A percentile compares a stretch with the other conserved stretches of the same genome.
These are phyloP conservation scores for Phytophthora sp. DNA, from an alignment of 352 stramenopile genomes.

Conservation along the genomic window DNA sequence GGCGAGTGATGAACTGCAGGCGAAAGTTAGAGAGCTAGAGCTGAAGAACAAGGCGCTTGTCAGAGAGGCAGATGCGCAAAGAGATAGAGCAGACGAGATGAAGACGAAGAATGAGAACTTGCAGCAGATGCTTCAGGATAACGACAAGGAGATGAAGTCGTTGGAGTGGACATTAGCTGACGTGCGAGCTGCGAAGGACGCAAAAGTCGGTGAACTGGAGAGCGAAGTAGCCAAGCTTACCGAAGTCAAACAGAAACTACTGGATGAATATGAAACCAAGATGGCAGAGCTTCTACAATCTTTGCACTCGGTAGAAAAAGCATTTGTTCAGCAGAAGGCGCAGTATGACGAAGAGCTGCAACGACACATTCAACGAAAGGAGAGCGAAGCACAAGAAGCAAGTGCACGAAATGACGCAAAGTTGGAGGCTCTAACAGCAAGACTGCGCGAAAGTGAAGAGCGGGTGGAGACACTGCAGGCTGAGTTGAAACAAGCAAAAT, in stretches of 20 bases:
- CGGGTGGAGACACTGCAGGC: slow-evolving; percentile 50
- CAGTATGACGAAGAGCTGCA: slow-evolving; percentile 79
- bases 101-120: slow-evolving; percentile 77
- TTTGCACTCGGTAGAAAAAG: slow-evolving; percentile 81
- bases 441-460: slow-evolving; percentile 61
- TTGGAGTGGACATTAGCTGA: slow-evolving; percentile 79
- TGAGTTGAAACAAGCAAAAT: slow-evolving; percentile 67
- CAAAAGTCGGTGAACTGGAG: slow-evolving; percentile 73
- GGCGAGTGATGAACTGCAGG: slow-evolving; percentile 46
- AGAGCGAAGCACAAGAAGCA: slow-evolving; percentile 42
- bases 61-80: slow-evolving; percentile 49
- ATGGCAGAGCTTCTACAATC: slow-evolving; percentile 86
- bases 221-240: slow-evolving; percentile 57
- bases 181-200: slow-evolving; percentile 56
- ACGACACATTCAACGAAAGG: slow-evolving; percentile 49
- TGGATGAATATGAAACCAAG: slow-evolving; percentile 88
- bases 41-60: slow-evolving; percentile 55
- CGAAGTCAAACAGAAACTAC: slow-evolving; percentile 74
- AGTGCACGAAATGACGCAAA: slow-evolving; percentile 42
- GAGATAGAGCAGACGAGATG: slow-evolving; percentile 55
- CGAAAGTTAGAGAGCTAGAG: slow-evolving; percentile 61
- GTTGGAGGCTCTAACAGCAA: slow-evolving; percentile 46
- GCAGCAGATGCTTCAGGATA: slow-evolving; percentile 57
- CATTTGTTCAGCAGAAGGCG: slow-evolving; percentile 84
- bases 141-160: slow-evolving; percentile 70